A percentile compares a stretch with the other conserved stretches of the same genome.
Evolutionary conservation across 2,329 filamentous ascomycete species (phyloP).

Genomic region (Penicillium sp.): DNA sequence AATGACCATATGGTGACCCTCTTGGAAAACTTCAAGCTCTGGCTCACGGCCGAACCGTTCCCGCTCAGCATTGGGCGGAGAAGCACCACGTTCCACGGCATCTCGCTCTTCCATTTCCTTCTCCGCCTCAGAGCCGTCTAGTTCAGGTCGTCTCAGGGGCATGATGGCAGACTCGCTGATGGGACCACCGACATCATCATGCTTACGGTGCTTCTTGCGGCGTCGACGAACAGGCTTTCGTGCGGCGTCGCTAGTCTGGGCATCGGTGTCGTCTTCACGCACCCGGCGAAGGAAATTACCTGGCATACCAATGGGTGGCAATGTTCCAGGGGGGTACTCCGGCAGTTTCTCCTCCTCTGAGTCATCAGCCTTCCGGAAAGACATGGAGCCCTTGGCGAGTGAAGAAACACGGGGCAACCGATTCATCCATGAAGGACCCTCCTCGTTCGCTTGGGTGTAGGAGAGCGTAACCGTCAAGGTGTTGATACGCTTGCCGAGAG

Average conservation of each 20-base stretch:
- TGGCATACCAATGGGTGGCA: slow-evolving; percentile 71
- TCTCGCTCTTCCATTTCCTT: slow-evolving; percentile 30
- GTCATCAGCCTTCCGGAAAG: slow-evolving; percentile 67
- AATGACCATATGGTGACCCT: slow-evolving; percentile 75
- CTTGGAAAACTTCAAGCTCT: slow-evolving; percentile 71
- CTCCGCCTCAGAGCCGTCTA: slow-evolving; percentile 23
- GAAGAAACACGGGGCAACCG: slow-evolving; percentile 80
- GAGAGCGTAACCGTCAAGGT: slow-evolving; percentile 93
- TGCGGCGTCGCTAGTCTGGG: slow-evolving; percentile 58
- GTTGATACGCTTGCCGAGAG: slow-evolving; percentile 96
- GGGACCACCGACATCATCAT: slow-evolving; percentile 82
- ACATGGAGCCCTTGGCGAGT: slow-evolving; percentile 77
- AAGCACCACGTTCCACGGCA: slow-evolving; percentile 38
- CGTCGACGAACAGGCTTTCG: slow-evolving; percentile 38
- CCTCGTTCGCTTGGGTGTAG: slow-evolving; percentile 86
- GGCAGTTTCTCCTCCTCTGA: slow-evolving; percentile 58
- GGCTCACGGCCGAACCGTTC: slow-evolving; percentile 37
- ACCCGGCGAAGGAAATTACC: slow-evolving; percentile 79
- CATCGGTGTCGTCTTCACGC: slow-evolving; percentile 68
- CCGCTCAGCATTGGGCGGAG: slow-evolving; percentile 35
- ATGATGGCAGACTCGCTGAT: slow-evolving; percentile 87
- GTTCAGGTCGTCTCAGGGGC: slow-evolving; percentile 53
- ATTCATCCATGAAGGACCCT: slow-evolving; percentile 93
- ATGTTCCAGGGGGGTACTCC: slow-evolving; percentile 65
- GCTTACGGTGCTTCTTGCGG: slow-evolving; percentile 61